Conservation (phyloP, 2,329 filamentous ascomycete species). For the Aspergillus chevalieri region DNA sequence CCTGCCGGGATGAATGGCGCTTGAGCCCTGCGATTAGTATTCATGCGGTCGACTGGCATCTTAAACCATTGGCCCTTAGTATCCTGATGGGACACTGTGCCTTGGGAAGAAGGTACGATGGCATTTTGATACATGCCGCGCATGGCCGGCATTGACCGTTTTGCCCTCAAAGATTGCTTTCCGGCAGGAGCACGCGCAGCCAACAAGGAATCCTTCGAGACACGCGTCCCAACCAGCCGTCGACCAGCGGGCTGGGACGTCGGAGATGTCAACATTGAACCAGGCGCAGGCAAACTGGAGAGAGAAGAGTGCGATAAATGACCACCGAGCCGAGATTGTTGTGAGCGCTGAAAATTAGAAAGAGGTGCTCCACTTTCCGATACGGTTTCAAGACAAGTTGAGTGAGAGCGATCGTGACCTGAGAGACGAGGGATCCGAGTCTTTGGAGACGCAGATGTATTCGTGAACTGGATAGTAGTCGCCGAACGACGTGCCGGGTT, state of each 20-base stretch:
- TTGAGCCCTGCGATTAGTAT: slow-evolving; percentile 52
- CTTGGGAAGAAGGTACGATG: slow-evolving; percentile 27
- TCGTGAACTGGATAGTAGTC: slow-evolving; percentile 86
- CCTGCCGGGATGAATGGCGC: slow-evolving; percentile 76
- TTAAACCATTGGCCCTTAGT: slow-evolving; percentile 40
- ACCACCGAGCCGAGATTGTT: slow-evolving; percentile 54
- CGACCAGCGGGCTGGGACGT: slow-evolving; percentile 57
- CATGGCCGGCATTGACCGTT: slow-evolving; percentile 56
- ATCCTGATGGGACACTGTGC: slow-evolving; percentile 35
- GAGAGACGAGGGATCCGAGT: slow-evolving; percentile 78
- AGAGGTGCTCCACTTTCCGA: slow-evolving; percentile 79
- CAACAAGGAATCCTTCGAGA: slow-evolving; percentile 29
- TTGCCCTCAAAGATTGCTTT: slow-evolving; percentile 52
- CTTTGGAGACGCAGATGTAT: slow-evolving; percentile 53
- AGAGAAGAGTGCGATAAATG: slow-evolving; percentile 66
- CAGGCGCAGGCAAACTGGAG: slow-evolving; percentile 57
- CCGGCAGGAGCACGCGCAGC: slow-evolving; percentile 49
- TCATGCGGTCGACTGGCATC: slow-evolving; percentile 61
- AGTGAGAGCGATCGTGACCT: slow-evolving; percentile 63
- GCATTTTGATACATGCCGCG: slow-evolving; percentile 37
- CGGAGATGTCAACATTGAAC: slow-evolving; percentile 52
- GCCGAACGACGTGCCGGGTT: slow-evolving; percentile 67
- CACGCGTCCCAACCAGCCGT: slow-evolving; percentile 48
- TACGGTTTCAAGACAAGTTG: slow-evolving; percentile 75
- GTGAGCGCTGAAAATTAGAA: slow-evolving; percentile 55